Conservation (phyloP, 2,329 filamentous ascomycete genomes). For the Xylaria sp. region DNA sequence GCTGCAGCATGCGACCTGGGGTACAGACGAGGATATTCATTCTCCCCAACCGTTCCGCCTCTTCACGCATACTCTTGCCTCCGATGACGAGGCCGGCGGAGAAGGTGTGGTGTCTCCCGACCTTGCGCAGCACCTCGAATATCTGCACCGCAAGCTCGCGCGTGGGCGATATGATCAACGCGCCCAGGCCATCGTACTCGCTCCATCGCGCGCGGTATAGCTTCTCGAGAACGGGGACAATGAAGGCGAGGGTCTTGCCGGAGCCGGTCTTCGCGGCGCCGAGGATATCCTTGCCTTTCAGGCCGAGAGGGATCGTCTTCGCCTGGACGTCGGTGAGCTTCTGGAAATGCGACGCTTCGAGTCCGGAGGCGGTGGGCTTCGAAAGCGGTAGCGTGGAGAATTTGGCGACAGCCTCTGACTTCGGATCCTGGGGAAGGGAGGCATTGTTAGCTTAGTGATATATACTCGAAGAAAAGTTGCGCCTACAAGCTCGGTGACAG, state of each 20-base stretch:
- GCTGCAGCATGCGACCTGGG: constrained; percentile 91
- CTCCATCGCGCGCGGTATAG: constrained; percentile 89
- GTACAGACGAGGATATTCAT: constrained; percentile 99
- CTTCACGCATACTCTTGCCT: constrained; percentile 85
- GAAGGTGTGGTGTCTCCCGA: constrained; percentile 86
- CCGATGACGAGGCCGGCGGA: constrained; percentile 93
- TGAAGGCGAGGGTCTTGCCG: constrained; percentile 92
- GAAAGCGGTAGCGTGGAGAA: constrained; percentile 90
- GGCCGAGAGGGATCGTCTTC: constrained; percentile 81
- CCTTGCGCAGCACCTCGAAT: constrained; percentile 88
- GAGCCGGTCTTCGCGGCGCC: constrained; percentile 95
- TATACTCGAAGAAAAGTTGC: neutral
- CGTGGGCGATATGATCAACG: constrained; percentile 90
- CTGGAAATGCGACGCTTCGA: constrained; percentile 87
- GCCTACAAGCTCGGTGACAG: constrained; percentile 46
- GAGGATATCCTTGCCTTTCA: constrained; percentile 86
- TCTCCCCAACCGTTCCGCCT: constrained; percentile 78
- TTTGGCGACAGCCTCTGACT: constrained; percentile 60
- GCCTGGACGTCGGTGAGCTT: constrained; percentile 89
- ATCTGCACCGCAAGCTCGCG: constrained; percentile 96
- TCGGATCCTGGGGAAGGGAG: constrained; percentile 55
- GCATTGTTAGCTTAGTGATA: constrained; percentile 2
- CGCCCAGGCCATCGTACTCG: constrained; percentile 86
- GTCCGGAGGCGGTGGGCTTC: constrained; percentile 73
- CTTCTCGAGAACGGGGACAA: constrained; percentile 90